These are phyloP conservation scores for Curvularia sp. DNA, from an alignment of 2,329 filamentous ascomycete species.

Conservation along the genomic window DNA sequence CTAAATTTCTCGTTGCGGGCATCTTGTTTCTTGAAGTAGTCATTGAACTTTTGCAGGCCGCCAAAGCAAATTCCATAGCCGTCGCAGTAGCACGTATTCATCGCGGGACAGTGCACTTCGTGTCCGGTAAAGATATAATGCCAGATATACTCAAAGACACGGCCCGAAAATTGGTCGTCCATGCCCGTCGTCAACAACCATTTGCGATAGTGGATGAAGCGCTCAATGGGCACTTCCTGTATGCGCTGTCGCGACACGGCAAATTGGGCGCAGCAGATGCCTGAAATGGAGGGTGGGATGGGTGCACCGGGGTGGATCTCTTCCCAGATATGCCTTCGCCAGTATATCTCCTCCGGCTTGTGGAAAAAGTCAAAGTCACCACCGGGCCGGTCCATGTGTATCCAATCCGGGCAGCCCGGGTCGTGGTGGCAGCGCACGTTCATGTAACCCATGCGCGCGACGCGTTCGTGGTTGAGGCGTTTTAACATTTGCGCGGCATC, in stretches of 20 bases:
- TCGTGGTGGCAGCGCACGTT: slow-evolving; percentile 66
- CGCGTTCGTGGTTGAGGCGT: slow-evolving; percentile 59
- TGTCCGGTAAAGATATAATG: slow-evolving; percentile 52
- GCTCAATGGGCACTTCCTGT: slow-evolving; percentile 57
- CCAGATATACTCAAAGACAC: slow-evolving; percentile 52
- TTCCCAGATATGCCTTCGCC: slow-evolving; percentile 46
- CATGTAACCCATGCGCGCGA: slow-evolving; percentile 63
- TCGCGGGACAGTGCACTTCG: slow-evolving; percentile 49
- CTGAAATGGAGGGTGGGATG: slow-evolving; percentile 45
- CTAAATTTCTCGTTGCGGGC: slow-evolving; percentile 51
- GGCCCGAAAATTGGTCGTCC: slow-evolving; percentile 49
- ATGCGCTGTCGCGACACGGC: slow-evolving; percentile 59
- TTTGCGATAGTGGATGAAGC: slow-evolving; percentile 61
- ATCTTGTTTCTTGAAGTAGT: slow-evolving; percentile 57
- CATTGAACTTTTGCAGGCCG: slow-evolving; percentile 56
- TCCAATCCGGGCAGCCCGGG: slow-evolving; percentile 66
- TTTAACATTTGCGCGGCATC: slow-evolving; percentile 60
- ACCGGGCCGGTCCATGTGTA: slow-evolving; percentile 55
- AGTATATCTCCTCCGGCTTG: slow-evolving; percentile 51
- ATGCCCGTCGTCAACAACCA: slow-evolving; percentile 56
- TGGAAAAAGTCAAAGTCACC: slow-evolving; percentile 50
- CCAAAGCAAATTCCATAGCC: slow-evolving; percentile 70
- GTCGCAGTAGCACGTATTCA: slow-evolving; percentile 64
- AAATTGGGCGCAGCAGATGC: slow-evolving; percentile 65
- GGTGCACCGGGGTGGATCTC: slow-evolving; percentile 53